Conservation (phyloP, 2,329 filamentous ascomycete species). For the Aspergillus quadricinctus region DNA sequence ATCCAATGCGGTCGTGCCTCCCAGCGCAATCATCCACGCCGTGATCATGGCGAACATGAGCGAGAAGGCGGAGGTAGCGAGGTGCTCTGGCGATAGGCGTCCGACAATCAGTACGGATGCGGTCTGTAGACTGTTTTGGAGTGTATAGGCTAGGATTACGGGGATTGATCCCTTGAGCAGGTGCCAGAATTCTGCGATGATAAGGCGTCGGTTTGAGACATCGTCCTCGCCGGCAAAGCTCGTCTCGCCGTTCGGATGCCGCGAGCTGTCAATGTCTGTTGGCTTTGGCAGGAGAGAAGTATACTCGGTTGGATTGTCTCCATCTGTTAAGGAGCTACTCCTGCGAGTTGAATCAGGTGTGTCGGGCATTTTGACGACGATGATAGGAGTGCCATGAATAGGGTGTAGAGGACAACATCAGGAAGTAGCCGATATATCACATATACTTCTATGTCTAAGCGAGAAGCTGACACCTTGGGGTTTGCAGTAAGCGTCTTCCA, state of each 20-base stretch:
- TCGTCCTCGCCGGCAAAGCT: conserved; percentile 34
- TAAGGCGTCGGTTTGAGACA: conserved; percentile 31
- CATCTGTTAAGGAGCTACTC: not conserved
- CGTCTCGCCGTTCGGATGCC: conserved; percentile 31
- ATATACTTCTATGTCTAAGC: not conserved
- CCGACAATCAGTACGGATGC: conserved; percentile 77
- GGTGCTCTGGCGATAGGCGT: conserved; percentile 69
- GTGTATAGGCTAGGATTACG: conserved; percentile 76
- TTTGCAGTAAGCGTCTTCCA: not conserved
- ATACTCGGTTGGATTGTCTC: conserved; percentile 18
- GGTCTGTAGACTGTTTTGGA: conserved; percentile 83
- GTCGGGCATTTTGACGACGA: conserved; percentile 7
- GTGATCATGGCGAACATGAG: conserved; percentile 94
- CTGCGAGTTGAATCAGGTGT: not conserved
- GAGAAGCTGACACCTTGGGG: not conserved
- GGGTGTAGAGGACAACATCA: not conserved
- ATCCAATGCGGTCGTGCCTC: conserved; percentile 80
- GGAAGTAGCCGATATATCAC: not conserved
- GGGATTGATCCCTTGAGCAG: conserved; percentile 67
- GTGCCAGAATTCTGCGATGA: conserved; percentile 60
- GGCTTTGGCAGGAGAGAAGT: conserved; percentile 26
- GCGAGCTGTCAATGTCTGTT: conserved; percentile 6
- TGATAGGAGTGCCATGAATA: not conserved
- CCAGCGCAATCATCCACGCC: conserved; percentile 80
- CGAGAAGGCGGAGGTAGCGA: conserved; percentile 78